Evolutionary conservation across 2,329 filamentous ascomycete genomes (phyloP), one percentile per base, ranked within the genome.

Genomic region (Colletotrichum abscissum): DNA sequence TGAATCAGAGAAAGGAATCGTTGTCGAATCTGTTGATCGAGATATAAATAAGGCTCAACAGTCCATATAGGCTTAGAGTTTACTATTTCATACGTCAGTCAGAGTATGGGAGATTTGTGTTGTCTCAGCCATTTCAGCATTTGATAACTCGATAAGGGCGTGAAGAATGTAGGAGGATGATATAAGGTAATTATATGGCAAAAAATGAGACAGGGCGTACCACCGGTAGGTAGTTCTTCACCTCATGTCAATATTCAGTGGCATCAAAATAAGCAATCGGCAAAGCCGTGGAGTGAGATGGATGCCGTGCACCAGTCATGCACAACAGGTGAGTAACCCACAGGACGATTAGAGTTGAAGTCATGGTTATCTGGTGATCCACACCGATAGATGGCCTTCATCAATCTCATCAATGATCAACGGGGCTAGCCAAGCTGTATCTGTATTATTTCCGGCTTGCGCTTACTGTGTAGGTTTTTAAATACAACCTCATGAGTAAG

Each of bases 351-450:
- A 70, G 30, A 65, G 59, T 69, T 73, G 66, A 73, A 64, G 63
- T 73, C 70, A 73, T 64, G 60, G 59, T 73, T 73, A 73, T 64
- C 70, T 42, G 52, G 46, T 26, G 52, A 56, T 38, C 54, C 38
- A 65, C 54, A 54, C 52, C 6, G 19, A 49, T 49, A 49, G 19
- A 49, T 49, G 42, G 42, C 16, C 19, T n/a, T 49, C 42, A 49
- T 49, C 19, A 49, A 49, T n/a, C 42, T 49, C 42, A 49, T 49
- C 19, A 49, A 49, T 49, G 42, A 49, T 49, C 19, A 19, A 49
- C 42, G 19, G 42, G 11, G 42, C 42, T 49, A 49, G 19, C 16
- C 42, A 19, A 49, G 42, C 42, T 49, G 42, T 49, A 49, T 49
- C 42, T n/a, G 42, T 49, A 49, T 49, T 49, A n/a, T n/a, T 49